Conservation (phyloP, 164 flowering plant species). For the Piper longum region DNA sequence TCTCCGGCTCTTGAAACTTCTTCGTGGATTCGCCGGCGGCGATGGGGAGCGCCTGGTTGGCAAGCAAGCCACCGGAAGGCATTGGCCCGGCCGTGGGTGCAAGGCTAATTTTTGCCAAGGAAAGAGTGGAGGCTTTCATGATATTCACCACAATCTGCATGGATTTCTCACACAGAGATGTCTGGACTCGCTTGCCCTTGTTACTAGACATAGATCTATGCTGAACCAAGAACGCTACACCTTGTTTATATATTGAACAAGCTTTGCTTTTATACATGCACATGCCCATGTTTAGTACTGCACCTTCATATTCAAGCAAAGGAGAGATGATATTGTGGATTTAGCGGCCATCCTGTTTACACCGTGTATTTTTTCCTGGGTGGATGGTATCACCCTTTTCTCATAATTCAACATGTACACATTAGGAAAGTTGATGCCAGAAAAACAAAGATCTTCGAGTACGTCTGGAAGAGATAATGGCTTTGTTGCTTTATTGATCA, state of each 20-base stretch:
- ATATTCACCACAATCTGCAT: conserved; percentile 1
- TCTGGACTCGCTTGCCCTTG: neutral
- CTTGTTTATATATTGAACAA: neutral
- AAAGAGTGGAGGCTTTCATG: conserved; percentile 1
- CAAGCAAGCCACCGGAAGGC: neutral
- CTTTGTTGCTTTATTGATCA: neutral
- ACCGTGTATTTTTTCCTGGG: neutral
- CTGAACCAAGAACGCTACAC: neutral
- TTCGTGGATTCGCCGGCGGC: neutral
- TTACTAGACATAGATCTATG: neutral
- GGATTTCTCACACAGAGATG: neutral
- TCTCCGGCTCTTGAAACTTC: neutral
- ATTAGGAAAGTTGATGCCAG: neutral
- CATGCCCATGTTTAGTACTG: neutral
- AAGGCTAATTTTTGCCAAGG: neutral
- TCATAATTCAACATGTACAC: neutral
- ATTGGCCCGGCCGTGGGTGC: neutral
- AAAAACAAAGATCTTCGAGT: neutral
- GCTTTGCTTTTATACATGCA: neutral
- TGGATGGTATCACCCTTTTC: neutral
- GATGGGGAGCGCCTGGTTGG: neutral
- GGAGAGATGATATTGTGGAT: neutral
- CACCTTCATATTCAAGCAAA: neutral
- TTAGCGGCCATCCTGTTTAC: neutral
- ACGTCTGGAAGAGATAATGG: neutral